Base-by-base conservation (phyloP, 139 green algal species). In the Desmodesmus armatus region DNA sequence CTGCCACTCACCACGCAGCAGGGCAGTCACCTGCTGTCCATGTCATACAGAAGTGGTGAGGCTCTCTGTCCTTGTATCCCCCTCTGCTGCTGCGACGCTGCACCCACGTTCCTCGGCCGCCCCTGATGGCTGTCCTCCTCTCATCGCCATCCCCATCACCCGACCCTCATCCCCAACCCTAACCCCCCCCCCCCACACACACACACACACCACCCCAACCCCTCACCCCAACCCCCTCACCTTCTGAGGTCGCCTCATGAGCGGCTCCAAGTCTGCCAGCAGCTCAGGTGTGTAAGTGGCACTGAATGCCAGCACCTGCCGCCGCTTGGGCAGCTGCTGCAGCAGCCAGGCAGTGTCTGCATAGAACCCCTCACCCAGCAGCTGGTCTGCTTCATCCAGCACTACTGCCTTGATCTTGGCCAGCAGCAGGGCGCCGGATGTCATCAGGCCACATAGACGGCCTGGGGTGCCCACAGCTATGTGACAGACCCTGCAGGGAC, bases 311-410 rank as follows among this genome's bases (percentile, higher is more conserved):
- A 97, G 62, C 40, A 95, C 89, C 91, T 94, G 92, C 72, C 94
- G 93, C 31, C 49, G 75, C 25, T 79, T 77, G 0, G 91, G 91
- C 85, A 95, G 91, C 49, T 90, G 72, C 69, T 92, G 84, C 37
- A 92, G 80, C 3, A 93, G 65, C 84, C 79, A 91, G 3, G 78
- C 87, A 3, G 94, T 74, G 60, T 91, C 85, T 23, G 66, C 53
- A 40, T 89, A 88, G 63, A 96, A 93, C 60, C 40, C 79, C 4
- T 93, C 86, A 1, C 58, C 69, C 78, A 98, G 87, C 76, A 98
- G 89, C 29, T 87, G 86, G 85, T 98, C 95, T 0, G 93, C 95
- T 82, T 98, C 95, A 49, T 98, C 95, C 73, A 98, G 86, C 72
- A 98, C 94, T 58, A 97, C 85, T 77, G 91, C 60, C 2, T 25